Base-by-base conservation (phyloP, 106 monocot genomes). In the Phalaenopsis equestris region DNA sequence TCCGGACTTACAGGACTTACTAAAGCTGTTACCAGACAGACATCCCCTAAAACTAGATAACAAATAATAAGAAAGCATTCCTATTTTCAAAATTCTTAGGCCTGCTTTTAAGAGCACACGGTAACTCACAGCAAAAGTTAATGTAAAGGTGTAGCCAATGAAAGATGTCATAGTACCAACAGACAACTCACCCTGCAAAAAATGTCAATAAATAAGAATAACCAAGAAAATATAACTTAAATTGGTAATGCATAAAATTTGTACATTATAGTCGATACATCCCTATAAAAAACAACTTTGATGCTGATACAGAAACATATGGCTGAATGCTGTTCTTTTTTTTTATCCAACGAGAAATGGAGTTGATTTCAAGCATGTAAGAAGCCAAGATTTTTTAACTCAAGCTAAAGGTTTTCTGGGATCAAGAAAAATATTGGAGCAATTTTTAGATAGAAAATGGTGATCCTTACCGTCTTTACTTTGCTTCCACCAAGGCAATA, bases 71-170 rank as follows among this genome's bases (percentile, higher is more conserved):
- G 58, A 58, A 58, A 58, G n/a, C 64, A 9, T 64, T 23, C 64
- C 64, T 65, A 65, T 65, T 65, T 65, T 65, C 64, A 65, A 24
- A 52, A 65, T 21, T 24, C 64, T 8, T 65, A 65, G n/a, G 64
- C 64, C 0, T 65, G 21, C 64, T 65, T 8, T 65, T 65, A 65
- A 24, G n/a, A 52, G 64, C 24, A 14, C 9, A 65, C 14, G 21
- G 46, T 2, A 58, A 86, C 93, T 99, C 84, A 99, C 94, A 73
- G 98, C 94, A 87, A 99, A 99, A 41, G 98, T 99, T 80, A 99
- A 83, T 46, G 98, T 99, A 75, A 99, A 99, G 23, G 98, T 99
- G 85, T 94, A 99, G 56, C 98, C 98, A 87, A 99, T 93, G 78
- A 99, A 99, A 64, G 98, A 90, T 81, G 92, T 84, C 98, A 99